Evolutionary conservation across 805 yeast genomes (phyloP).

Genomic region (Clavispora santaluciae): DNA sequence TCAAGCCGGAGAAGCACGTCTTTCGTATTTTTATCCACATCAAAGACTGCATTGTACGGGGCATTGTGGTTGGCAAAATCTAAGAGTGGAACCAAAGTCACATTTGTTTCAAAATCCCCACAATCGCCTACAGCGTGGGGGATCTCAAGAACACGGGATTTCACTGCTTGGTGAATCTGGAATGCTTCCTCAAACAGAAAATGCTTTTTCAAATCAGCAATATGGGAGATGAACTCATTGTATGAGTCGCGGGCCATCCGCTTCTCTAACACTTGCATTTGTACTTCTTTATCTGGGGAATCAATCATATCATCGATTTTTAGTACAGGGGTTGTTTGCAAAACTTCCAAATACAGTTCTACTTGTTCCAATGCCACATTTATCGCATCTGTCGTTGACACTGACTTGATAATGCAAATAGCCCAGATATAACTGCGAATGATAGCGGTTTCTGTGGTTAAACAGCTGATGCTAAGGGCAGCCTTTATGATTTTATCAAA

Average conservation of each 20-base stretch:
- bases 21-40: conserved; percentile 42
- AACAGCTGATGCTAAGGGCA: conserved; percentile 4
- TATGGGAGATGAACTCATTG: background rate
- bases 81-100: conserved; percentile 59
- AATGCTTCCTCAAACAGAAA: conserved; percentile 19
- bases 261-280: conserved; percentile 4
- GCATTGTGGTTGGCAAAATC: conserved; percentile 65
- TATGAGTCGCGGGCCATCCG: conserved; percentile 2
- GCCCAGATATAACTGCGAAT: conserved; percentile 15
- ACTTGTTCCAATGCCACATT: conserved; percentile 2
- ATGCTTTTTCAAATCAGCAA: background rate
- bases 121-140: conserved; percentile 36
- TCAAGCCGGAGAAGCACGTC: conserved; percentile 38
- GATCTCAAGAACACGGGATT: conserved; percentile 61
- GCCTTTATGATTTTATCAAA: conserved; percentile 4
- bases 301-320: conserved; percentile 4
- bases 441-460: conserved; percentile 11
- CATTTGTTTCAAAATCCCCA: conserved; percentile 43
- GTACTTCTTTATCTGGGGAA: conserved; percentile 4
- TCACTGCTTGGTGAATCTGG: conserved; percentile 42
- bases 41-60: conserved; percentile 46
- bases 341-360: conserved; percentile 9
- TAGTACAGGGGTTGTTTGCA: conserved; percentile 7
- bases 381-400: background rate
- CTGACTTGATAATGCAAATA: conserved; percentile 1